Evolutionary conservation across 192 early-diverging fungal genomes (phyloP), one percentile per base, ranked within the genome.

Genomic region (Entomortierella parvispora): DNA sequence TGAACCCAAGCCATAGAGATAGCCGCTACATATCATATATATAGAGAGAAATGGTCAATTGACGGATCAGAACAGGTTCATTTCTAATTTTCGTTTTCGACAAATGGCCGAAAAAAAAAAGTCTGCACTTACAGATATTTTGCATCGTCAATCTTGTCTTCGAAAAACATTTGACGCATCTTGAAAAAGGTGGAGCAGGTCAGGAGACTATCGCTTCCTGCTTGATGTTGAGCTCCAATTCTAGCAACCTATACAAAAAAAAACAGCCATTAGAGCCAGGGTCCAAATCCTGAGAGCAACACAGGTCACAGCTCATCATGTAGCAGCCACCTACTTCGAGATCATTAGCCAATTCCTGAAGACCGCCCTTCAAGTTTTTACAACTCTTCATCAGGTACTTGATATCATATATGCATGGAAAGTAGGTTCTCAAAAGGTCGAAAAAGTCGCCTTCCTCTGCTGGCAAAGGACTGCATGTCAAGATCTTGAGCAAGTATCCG

Each of bases 391-490:
- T 98, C 81, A 98, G 80, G 70, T 95, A 98, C 75, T 99, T 99
- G 82, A 99, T 98, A 61, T 99, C 98, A 74, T 97, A 98, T 64
- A 99, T 95, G 74, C 94, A 93, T n/a, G 98, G 98, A 75, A 99
- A 99, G 80, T 95, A 99, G 37, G 90, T 91, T 63, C 88, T 83
- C 71, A 99, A 82, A 23, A 93, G 81, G 40, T 94, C 93, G 82
- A 98, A 99, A 80, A 99, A 99, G 32, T 93, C 92, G n/a, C 85
- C 65, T 80, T 99, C 98, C 75, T 99, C 94, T 55, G 92, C 89
- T 3, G 98, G 98, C 61, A 99, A 74, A 34, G 91, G 84, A 18
- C 88, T 82, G 80, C 97, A 97, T 7, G 97, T 98, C 29, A 97
- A 84, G 32, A 99, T 85, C 80, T 99, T 99, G 50, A 99, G 82